Evolutionary conservation across 1,284 basidiomycete genomes (phyloP).

Genomic region (Irpex rosettiformis): DNA sequence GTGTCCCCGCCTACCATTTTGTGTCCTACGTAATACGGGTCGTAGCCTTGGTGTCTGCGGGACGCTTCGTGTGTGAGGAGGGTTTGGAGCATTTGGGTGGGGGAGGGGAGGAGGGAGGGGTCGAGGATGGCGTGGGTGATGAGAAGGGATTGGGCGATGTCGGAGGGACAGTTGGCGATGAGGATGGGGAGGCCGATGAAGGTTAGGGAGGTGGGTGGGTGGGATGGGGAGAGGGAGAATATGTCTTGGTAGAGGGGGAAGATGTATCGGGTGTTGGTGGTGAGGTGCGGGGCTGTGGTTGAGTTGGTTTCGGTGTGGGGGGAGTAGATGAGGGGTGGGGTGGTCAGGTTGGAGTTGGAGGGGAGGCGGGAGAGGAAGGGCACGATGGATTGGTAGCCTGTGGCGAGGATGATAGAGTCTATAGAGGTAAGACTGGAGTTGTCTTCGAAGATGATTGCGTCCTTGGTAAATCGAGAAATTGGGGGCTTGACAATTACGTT

Average conservation of each 20-base stretch:
- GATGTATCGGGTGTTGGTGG: conserved; percentile 49
- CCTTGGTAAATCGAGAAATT: conserved; percentile 44
- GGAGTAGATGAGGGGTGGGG: conserved; percentile 20
- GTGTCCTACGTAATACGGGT: conserved; percentile 51
- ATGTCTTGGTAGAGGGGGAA: conserved; percentile 53
- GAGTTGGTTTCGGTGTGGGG: conserved; percentile 21
- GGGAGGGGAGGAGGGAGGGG: conserved; percentile 36
- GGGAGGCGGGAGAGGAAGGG: conserved; percentile 46
- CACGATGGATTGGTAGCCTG: conserved; percentile 50
- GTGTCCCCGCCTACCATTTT: conserved; percentile 34
- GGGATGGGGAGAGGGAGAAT: conserved; percentile 43
- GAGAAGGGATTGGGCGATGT: conserved; percentile 48
- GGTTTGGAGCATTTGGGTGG: conserved; percentile 36
- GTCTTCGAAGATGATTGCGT: conserved; percentile 44
- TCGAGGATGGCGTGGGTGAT: conserved; percentile 42
- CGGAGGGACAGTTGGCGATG: conserved; percentile 47
- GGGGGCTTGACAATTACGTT: conserved; percentile 37
- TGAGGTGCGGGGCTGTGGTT: conserved; percentile 30
- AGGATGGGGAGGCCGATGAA: conserved; percentile 49
- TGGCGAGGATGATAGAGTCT: conserved; percentile 48
- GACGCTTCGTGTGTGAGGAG: conserved; percentile 39
- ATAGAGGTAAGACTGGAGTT: conserved; percentile 36
- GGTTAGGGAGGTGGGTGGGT: conserved; percentile 45
- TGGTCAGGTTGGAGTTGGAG: conserved; percentile 11
- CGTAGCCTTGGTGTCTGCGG: conserved; percentile 36